Evolutionary conservation across 75 land plant genomes (phyloP), one percentile per base, ranked within the genome.

Genomic region (Cunninghamia lanceolata): DNA sequence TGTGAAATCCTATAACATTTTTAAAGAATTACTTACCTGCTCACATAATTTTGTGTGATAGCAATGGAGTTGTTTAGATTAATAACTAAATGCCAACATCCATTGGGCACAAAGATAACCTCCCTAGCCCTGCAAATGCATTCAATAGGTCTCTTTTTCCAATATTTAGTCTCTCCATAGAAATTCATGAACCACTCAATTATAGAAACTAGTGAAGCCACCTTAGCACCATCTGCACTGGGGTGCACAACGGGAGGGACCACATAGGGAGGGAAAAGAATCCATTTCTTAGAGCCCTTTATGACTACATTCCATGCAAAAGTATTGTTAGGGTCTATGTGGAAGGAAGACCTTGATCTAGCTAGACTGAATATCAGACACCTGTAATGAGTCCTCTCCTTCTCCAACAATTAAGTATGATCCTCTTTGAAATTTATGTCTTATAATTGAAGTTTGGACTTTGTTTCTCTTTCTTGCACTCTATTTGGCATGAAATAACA

Each of bases 231-330:
- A 86, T 97, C 99, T 15, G 96, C 92, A 87, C 99, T 97, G 14
- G 99, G 99, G 86, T 96, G 91, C 42, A 97, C 96, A 40, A 97
- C 99, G 15, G 98, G 99, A 1, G 97, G 99, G n/a, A 94, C 91
- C 8, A 96, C 91, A 59, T 97, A 96, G 25, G 99, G 99, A 6
- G 99, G 99, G 68, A 96, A 97, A 90, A 97, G 83, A 0, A 97
- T 88, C 99, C 99, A 96, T 73, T 97, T 97, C 94, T 97, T 97
- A 1, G 99, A 92, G 73, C 99, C 98, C 68, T 85, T 89, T 40
- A 97, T 91, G 68, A 97, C 94, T 17, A 98, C 99, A 90, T 97
- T 97, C 99, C 99, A 97, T 30, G 99, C 99, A 35, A 96, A 97
- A 17, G 99, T 97, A 34, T 95, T 96, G 78, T 97, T 97, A 40